Conservation (phyloP, 2,329 filamentous ascomycete species). For the Pleurostoma richardsiae region DNA sequence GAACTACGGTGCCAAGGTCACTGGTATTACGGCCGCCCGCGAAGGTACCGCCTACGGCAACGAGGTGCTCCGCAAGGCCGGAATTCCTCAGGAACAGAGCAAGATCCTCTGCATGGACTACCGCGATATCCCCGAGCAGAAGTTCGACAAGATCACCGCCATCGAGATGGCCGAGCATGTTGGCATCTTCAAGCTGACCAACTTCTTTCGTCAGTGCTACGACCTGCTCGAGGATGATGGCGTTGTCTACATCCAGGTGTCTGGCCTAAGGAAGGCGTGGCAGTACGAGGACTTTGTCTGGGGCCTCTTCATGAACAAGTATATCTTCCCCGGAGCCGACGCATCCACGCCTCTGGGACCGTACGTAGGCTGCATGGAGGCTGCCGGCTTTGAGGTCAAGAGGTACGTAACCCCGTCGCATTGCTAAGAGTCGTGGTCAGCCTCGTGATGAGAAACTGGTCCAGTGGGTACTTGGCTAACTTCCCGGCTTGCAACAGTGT, state of each 20-base stretch:
- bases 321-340: conserved; percentile 95
- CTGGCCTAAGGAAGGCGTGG: conserved; percentile 89
- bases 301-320: conserved; percentile 99
- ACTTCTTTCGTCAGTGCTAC: conserved; percentile 81
- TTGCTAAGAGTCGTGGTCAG: too few relatives aligned
- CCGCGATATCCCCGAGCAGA: conserved; percentile 75
- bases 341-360: conserved; percentile 88
- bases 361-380: conserved; percentile 79
- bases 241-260: conserved; percentile 91
- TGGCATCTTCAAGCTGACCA: conserved; percentile 79
- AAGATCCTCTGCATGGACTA: conserved; percentile 94
- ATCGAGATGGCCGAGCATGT: conserved; percentile 99
- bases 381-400: conserved; percentile 86
- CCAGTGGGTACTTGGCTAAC: neutral
- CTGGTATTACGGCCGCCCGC: conserved; percentile 86
- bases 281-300: conserved; percentile 97
- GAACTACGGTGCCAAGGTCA: conserved; percentile 79
- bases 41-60: conserved; percentile 98
- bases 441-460: too few relatives aligned
- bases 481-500: conserved; percentile 31
- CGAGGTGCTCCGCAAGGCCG: conserved; percentile 74
- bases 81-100: conserved; percentile 82
- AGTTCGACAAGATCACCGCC: conserved; percentile 92
- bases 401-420: conserved; percentile 12
- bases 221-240: conserved; percentile 97